Conservation (phyloP, 768 basidiomycete genomes). For the Cystoderma amianthinum region DNA sequence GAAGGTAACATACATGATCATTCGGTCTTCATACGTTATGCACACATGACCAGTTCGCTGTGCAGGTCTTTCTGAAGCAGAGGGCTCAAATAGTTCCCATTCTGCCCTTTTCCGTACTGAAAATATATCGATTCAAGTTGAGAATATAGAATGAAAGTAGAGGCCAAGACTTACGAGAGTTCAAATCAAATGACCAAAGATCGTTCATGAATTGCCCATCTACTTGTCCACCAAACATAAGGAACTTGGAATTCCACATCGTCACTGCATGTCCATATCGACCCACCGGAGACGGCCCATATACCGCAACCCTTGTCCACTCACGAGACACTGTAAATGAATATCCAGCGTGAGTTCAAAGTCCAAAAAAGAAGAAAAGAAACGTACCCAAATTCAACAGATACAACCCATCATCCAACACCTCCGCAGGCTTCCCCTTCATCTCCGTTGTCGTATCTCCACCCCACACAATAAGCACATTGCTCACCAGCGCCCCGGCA, state of each 20-base stretch:
- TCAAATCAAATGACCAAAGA: conserved; percentile 93
- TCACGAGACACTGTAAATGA: conserved; percentile 71
- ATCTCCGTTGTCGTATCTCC: conserved; percentile 88
- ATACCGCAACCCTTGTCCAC: conserved; percentile 85
- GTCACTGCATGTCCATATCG: conserved; percentile 95
- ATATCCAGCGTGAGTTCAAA: conserved; percentile 4
- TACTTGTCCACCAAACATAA: conserved; percentile 94
- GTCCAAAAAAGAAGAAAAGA: not conserved
- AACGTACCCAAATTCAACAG: conserved; percentile 88
- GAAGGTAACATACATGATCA: conserved; percentile 61
- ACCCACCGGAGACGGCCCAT: conserved; percentile 74
- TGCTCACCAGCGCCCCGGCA: conserved; percentile 91
- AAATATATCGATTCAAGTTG: no score
- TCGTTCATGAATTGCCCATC: conserved; percentile 94
- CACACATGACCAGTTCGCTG: conserved; percentile 90
- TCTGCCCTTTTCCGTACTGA: conserved; percentile 78
- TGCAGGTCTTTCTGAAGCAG: conserved; percentile 58
- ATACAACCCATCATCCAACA: conserved; percentile 90
- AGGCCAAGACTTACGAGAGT: conserved; percentile 70
- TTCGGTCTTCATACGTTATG: conserved; percentile 73
- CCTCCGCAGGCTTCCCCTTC: conserved; percentile 53
- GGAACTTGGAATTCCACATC: conserved; percentile 87
- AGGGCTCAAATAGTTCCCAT: conserved; percentile 78
- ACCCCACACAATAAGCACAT: conserved; percentile 96
- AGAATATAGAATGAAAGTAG: conserved; percentile 3